Conservation (phyloP, 2,329 filamentous ascomycete species). For the Penicillium sp. region DNA sequence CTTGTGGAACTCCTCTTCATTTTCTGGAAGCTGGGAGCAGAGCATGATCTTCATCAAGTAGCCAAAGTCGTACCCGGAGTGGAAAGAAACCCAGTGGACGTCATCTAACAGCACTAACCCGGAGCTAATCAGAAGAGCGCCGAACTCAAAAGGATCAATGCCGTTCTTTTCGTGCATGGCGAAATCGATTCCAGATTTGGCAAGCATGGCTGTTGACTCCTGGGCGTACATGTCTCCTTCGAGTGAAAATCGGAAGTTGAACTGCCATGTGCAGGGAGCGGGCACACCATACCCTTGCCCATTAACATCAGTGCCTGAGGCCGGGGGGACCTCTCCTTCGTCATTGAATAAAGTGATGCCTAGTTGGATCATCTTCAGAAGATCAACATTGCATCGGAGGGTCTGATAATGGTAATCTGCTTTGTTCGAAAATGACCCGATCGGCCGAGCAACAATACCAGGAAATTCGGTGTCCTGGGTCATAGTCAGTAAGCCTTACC, state of each 20-base stretch:
- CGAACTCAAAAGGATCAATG: slow-evolving; percentile 87
- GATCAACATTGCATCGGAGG: slow-evolving; percentile 91
- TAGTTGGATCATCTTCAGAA: slow-evolving; percentile 96
- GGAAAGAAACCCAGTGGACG: slow-evolving; percentile 95
- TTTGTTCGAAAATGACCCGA: slow-evolving; percentile 91
- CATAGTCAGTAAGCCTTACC: slow-evolving; percentile 15
- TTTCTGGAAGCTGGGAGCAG: slow-evolving; percentile 77
- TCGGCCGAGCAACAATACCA: slow-evolving; percentile 92
- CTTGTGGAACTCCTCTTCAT: slow-evolving; percentile 85
- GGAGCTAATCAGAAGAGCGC: slow-evolving; percentile 84
- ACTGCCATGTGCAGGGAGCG: slow-evolving; percentile 93
- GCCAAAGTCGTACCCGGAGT: slow-evolving; percentile 97
- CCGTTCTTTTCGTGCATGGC: slow-evolving; percentile 78
- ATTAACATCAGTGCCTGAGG: slow-evolving; percentile 59
- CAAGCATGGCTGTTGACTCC: slow-evolving; percentile 86
- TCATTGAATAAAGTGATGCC: slow-evolving; percentile 91
- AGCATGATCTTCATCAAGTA: slow-evolving; percentile 94
- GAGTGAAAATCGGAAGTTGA: slow-evolving; percentile 96
- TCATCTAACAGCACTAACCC: slow-evolving; percentile 85
- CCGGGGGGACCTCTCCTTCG: slow-evolving; percentile 80
- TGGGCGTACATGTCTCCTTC: slow-evolving; percentile 98
- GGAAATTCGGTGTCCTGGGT: slow-evolving; percentile 92
- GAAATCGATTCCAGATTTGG: slow-evolving; percentile 92
- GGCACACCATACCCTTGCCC: slow-evolving; percentile 52
- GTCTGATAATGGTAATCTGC: slow-evolving; percentile 99